phyloP scores from a whole-genome alignment of 176 grass and related monocot genomes.

The Triticum monococcum region DNA sequence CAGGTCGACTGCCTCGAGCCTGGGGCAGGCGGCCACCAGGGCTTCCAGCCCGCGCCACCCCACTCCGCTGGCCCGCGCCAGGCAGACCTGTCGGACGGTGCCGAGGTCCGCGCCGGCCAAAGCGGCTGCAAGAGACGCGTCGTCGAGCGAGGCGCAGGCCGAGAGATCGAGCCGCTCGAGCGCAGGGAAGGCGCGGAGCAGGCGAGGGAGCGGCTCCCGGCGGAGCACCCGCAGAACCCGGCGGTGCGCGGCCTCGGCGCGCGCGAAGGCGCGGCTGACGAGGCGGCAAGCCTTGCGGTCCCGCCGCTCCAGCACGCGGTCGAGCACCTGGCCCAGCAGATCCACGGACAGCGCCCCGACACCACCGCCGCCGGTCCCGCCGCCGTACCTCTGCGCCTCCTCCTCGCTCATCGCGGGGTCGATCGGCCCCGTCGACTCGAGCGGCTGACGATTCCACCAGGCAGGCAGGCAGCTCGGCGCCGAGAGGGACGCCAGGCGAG shows the following conservation, averaged over 20 bases:
- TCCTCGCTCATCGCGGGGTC: slow-evolving; percentile 33
- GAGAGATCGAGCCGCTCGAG: slow-evolving; percentile 83
- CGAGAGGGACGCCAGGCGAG: no score
- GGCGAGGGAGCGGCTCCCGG: slow-evolving; percentile 49
- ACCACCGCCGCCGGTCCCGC: neutral
- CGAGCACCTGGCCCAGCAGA: slow-evolving; percentile 73
- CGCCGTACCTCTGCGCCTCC: slow-evolving; percentile 22
- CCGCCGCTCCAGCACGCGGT: slow-evolving; percentile 52
- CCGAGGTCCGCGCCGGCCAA: slow-evolving; percentile 23
- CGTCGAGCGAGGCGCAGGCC: slow-evolving; percentile 73
- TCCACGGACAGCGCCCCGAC: slow-evolving; percentile 52
- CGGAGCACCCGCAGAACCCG: slow-evolving; percentile 65
- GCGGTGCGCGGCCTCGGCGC: slow-evolving; percentile 64
- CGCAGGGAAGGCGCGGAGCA: slow-evolving; percentile 53
- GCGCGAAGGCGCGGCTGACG: slow-evolving; percentile 63
- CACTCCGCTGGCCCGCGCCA: slow-evolving; percentile 68
- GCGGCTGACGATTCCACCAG: neutral
- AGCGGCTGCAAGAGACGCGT: slow-evolving; percentile 47
- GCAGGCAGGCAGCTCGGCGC: neutral
- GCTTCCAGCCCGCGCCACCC: slow-evolving; percentile 80
- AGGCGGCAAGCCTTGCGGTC: slow-evolving; percentile 85
- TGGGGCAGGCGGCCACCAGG: slow-evolving; percentile 61
- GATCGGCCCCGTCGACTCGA: neutral
- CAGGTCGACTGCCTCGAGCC: slow-evolving; percentile 76
- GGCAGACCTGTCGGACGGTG: slow-evolving; percentile 45